These are phyloP conservation scores for Ustilago loliicola DNA, from an alignment of 1,284 basidiomycete species.

Conservation along the genomic window DNA sequence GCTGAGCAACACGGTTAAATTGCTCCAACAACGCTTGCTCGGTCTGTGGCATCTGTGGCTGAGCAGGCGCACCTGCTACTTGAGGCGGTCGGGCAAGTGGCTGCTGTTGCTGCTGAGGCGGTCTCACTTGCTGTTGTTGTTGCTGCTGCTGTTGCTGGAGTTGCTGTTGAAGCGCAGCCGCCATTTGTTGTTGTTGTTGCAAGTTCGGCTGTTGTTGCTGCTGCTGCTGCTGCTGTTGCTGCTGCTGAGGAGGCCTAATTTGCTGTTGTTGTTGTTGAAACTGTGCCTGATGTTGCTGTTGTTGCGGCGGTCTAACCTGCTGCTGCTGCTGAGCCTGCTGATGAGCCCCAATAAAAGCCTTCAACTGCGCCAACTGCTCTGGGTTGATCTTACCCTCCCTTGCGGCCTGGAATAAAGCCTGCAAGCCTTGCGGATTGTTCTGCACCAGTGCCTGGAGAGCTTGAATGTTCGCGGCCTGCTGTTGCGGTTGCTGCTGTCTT, in stretches of 20 bases:
- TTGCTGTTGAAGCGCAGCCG: conserved; percentile 28
- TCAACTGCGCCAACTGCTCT: conserved; percentile 59
- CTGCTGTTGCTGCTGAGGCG: conserved; percentile 18
- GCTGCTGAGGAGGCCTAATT: conserved; percentile 23
- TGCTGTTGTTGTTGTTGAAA: conserved; percentile 28
- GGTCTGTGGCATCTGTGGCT: conserved; percentile 50
- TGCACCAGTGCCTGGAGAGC: conserved; percentile 56
- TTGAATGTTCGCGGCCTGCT: conserved; percentile 44
- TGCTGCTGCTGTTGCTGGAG: conserved; percentile 28
- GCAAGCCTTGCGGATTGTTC: conserved; percentile 61
- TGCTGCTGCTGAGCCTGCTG: conserved; percentile 37
- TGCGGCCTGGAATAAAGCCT: conserved; percentile 59
- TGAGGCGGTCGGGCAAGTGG: conserved; percentile 22
- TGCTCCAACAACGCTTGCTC: conserved; percentile 61
- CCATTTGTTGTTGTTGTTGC: conserved; percentile 49
- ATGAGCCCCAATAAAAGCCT: conserved; percentile 53
- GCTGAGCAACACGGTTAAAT: conserved; percentile 61
- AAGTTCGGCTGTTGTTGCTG: conserved; percentile 38
- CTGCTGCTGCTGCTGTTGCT: conserved; percentile 29
- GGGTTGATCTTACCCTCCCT: conserved; percentile 61
- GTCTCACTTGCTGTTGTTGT: conserved; percentile 17
- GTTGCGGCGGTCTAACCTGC: conserved; percentile 18
- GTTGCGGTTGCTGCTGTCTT: conserved; percentile 34
- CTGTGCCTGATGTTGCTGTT: conserved; percentile 31
- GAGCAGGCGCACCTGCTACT: conserved; percentile 20